Evolutionary conservation across 768 basidiomycete genomes (phyloP), one percentile per base, ranked within the genome.

Genomic region (Serendipita sp.): DNA sequence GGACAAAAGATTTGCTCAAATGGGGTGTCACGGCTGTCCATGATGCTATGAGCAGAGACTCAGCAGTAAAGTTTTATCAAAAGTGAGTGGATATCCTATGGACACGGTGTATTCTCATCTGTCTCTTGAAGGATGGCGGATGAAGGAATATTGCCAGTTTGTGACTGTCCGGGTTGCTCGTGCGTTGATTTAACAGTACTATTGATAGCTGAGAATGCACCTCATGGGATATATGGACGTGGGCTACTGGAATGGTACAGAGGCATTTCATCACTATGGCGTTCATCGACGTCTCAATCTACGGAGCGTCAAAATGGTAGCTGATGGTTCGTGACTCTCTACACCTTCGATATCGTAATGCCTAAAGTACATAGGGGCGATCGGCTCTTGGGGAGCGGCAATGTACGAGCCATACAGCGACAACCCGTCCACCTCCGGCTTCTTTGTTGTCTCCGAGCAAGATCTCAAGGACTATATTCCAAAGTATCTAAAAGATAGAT

Each of bases 301-400:
- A 7, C 81, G 86, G 11, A 83, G 83, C 64, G 76, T 92, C 66
- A 92, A 92, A 69, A 75, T 92, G 2, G 84, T 85, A 70, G 76
- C 83, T 0, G 94, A 97, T 70, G 93, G 88, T 83, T 66, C 35
- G 73, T 65, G 28, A 16, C 16, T 18, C 47, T 10, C 13, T 64
- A 45, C 66, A 70, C 18, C 72, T 58, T 35, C 15, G 41, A 65
- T 3, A 38, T 37, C 15, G 38, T 10, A 10, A 7, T 1, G 38
- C 13, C 38, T 41, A 5, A 37, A 3, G 2, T 62, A 1, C 66
- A 41, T 65, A 3, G 63, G 87, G 86, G 93, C 46, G 24, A 80
- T 98, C 3, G 92, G 95, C 0, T 90, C 88, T 1, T 90, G 89
- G 79, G 94, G 95, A 4, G 93, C 95, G 0, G 93, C 95, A 0